Conservation (phyloP, 202 grass and related monocot species). For the Schoenoplectus triqueter region DNA sequence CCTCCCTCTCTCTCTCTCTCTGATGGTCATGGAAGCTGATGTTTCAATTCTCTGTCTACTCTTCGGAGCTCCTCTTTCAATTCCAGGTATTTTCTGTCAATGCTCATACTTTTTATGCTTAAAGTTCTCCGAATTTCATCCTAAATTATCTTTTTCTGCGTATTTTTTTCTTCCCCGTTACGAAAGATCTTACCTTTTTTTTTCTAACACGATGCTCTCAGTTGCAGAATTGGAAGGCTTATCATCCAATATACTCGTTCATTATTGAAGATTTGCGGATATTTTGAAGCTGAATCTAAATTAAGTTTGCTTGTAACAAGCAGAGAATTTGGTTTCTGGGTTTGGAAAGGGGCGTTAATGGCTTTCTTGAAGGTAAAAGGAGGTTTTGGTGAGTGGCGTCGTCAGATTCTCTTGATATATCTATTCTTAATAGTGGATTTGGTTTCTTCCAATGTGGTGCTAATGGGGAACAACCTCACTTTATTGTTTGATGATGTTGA, state of each 20-base stretch:
- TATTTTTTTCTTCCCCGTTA: not conserved
- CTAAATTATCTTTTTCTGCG: slow-evolving; percentile 13
- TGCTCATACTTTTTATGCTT: slow-evolving; percentile 27
- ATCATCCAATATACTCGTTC: not conserved
- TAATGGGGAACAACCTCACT: slow-evolving; percentile 37
- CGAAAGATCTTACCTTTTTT: slow-evolving; percentile 26
- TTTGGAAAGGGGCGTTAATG: slow-evolving; percentile 24
- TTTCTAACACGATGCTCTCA: not conserved
- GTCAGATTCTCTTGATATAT: slow-evolving; percentile 8
- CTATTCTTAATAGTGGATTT: slow-evolving; percentile 24
- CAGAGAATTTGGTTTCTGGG: slow-evolving; percentile 13
- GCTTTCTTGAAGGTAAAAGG: not conserved
- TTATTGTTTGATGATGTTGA: slow-evolving; percentile 36
- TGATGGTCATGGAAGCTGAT: slow-evolving; percentile 67
- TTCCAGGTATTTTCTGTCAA: not conserved
- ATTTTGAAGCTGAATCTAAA: slow-evolving; percentile 23
- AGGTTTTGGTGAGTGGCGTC: slow-evolving; percentile 1
- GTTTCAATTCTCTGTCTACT: slow-evolving; percentile 52
- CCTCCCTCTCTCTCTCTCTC: not conserved
- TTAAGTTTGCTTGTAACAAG: slow-evolving; percentile 7
- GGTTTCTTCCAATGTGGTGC: slow-evolving; percentile 39
- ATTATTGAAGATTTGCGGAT: slow-evolving; percentile 29
- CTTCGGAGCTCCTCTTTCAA: slow-evolving; percentile 35
- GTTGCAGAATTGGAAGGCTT: slow-evolving; percentile 28
- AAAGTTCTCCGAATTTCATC: slow-evolving; percentile 25